phyloP scores from a whole-genome alignment of 192 early-diverging fungal genomes.

The Tieghemiomyces parasiticus region DNA sequence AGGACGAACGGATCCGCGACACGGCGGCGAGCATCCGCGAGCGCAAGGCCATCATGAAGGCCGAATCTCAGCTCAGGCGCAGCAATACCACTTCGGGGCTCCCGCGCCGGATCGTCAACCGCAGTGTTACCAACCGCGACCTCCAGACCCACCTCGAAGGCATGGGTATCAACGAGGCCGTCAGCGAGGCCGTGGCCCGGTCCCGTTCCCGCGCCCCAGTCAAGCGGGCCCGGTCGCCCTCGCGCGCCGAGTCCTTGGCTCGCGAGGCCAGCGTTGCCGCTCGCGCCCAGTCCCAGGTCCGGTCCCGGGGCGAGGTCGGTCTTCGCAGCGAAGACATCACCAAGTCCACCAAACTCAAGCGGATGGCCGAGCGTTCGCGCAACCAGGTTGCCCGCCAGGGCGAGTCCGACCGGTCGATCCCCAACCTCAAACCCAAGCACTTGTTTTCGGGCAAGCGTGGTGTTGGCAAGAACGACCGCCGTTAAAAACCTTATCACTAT shows the following conservation, averaged over 20 bases:
- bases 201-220: conserved; percentile 39
- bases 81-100: conserved; percentile 65
- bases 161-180: conserved; percentile 55
- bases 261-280: conserved; percentile 42
- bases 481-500: too few relatives aligned
- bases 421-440: conserved; percentile 93
- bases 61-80: conserved; percentile 56
- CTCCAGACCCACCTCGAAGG: conserved; percentile 55
- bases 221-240: conserved; percentile 64
- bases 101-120: conserved; percentile 40
- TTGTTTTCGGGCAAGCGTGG: conserved; percentile 87
- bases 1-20: conserved; percentile 60
- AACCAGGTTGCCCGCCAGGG: conserved; percentile 69
- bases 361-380: conserved; percentile 50
- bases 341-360: conserved; percentile 63
- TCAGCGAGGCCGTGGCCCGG: conserved; percentile 30
- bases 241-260: conserved; percentile 47
- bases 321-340: conserved; percentile 37
- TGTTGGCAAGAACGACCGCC: conserved; percentile 63
- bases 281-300: conserved; percentile 35
- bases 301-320: conserved; percentile 61
- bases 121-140: conserved; percentile 28
- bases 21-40: conserved; percentile 70
- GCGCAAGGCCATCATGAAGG: conserved; percentile 70
- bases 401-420: conserved; percentile 89